Base-by-base conservation (phyloP, 805 yeast species). In the Priceomyces fermenticarens region DNA sequence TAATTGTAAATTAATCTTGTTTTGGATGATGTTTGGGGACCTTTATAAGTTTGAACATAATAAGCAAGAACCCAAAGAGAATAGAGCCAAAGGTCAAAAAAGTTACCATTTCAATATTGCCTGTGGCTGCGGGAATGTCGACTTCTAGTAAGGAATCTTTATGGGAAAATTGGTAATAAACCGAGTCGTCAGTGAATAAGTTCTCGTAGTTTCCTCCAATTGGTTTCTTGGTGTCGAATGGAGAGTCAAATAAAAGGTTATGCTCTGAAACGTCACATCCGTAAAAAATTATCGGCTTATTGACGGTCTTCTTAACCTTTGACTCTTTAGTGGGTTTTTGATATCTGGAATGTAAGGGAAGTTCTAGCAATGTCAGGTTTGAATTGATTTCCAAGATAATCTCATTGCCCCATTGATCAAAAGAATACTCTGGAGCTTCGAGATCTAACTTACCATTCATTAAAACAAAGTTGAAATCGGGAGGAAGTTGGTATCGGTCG, bases 391-490 rank as follows among this genome's bases (percentile, higher is more conserved):
- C 66, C 34, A 67, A 41, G 27, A 70, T 47, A 3, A 64, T 44
- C 42, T 70, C 73, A 42, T 54, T 63, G 0, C 75, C 75, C 75
- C 75, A 70, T 37, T 57, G 57, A 2, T 41, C 17, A 8, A 67
- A 51, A 13, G 57, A 53, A 46, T 70, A 70, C 32, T 52, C 71
- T 0, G 75, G 75, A 10, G 66, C 52, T 48, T 70, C 75, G 40
- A 70, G 51, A 44, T 70, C 67, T 11, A 47, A 42, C 7, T 57
- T 47, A 1, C 75, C 75, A 38, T 54, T 55, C 16, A 55, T 51
- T 10, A 58, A 49, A 9, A 67, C 46, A 4, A 62, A 45, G 1
- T 38, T 39, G 15, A 60, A 45, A 16, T 44, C 46, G 1, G 47
- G 47, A 2, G 69, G 65, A 1, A 62, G 31, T 47, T 70, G 72